A percentile compares a stretch with the other conserved stretches of the same genome.
These are phyloP conservation scores for Ascobolus immersus DNA, from an alignment of 495 filamentous ascomycete species.

Conservation along the genomic window DNA sequence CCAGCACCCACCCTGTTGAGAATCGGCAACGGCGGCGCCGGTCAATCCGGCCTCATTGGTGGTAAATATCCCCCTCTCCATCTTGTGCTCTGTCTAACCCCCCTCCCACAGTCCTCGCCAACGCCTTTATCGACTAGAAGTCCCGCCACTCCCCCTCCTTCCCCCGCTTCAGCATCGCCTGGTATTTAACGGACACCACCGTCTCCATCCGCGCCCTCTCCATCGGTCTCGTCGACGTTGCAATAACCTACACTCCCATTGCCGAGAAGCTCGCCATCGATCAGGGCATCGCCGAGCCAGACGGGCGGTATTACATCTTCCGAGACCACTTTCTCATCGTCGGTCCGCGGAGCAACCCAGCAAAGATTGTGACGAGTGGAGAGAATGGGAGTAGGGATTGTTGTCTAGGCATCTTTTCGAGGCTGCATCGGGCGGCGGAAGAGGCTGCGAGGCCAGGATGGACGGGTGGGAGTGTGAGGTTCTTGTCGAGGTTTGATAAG, in stretches of 20 bases:
- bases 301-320: conserved; percentile 18
- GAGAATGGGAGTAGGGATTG: conserved; percentile 12
- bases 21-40: conserved; percentile 21
- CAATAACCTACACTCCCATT: conserved; percentile 20
- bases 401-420: conserved; percentile 15
- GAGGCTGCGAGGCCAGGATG: no score
- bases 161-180: conserved; percentile 17
- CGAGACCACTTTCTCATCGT: conserved; percentile 21
- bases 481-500: conserved; percentile 21
- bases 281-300: no score
- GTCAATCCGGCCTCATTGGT: conserved; percentile 18
- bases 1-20: conserved; percentile 8
- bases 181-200: conserved; percentile 22
- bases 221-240: conserved; percentile 17
- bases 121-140: conserved; percentile 18
- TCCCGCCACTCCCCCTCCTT: conserved; percentile 14
- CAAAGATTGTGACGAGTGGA: no score
- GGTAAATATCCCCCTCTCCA: conserved; percentile 5
- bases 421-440: conserved; percentile 14
- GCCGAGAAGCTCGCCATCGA: conserved; percentile 21
- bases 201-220: conserved; percentile 20
- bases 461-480: no score
- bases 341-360: conserved; percentile 18
- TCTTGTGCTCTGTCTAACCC: background rate
- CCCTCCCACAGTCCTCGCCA: conserved; percentile 15